Conservation (phyloP, 2,329 filamentous ascomycete species). For the Endocalyx cinctus region DNA sequence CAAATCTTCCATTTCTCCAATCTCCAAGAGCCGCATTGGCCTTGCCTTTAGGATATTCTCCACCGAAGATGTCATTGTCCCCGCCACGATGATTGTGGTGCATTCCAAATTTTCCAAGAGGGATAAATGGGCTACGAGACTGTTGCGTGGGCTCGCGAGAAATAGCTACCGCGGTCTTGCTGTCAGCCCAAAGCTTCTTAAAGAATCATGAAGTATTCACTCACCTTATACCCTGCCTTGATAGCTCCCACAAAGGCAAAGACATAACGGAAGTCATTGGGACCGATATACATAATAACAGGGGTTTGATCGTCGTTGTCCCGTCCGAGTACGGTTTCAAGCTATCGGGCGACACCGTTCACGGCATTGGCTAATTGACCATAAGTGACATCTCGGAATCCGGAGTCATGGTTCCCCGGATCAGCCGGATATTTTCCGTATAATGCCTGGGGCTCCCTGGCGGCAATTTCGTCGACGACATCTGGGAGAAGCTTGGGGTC, state of each 20-base stretch:
- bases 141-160: conserved; percentile 4
- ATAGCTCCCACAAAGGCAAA: conserved; percentile 5
- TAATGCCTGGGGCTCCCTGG: conserved; percentile 6
- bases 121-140: conserved; percentile 2
- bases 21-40: conserved; percentile 4
- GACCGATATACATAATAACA: conserved; percentile 3
- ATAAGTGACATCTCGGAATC: conserved; percentile 7
- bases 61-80: not conserved
- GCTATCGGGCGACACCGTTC: conserved; percentile 9
- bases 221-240: conserved; percentile 5
- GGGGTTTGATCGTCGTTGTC: conserved; percentile 3
- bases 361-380: conserved; percentile 8
- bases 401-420: conserved; percentile 4
- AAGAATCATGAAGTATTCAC: not conserved
- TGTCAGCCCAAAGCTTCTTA: not conserved
- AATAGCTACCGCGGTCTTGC: not conserved
- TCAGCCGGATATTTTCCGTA: conserved; percentile 9
- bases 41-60: conserved; percentile 1
- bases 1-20: conserved; percentile 3
- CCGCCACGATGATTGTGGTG: conserved; percentile 3
- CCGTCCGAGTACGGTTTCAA: conserved; percentile 7
- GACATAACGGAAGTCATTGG: conserved; percentile 6
- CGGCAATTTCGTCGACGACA: conserved; percentile 8
- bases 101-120: conserved; percentile 3
- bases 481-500: conserved; percentile 5